These are phyloP conservation scores for Colletotrichum musicola DNA, from an alignment of 2,329 filamentous ascomycete genomes.

Conservation along the genomic window DNA sequence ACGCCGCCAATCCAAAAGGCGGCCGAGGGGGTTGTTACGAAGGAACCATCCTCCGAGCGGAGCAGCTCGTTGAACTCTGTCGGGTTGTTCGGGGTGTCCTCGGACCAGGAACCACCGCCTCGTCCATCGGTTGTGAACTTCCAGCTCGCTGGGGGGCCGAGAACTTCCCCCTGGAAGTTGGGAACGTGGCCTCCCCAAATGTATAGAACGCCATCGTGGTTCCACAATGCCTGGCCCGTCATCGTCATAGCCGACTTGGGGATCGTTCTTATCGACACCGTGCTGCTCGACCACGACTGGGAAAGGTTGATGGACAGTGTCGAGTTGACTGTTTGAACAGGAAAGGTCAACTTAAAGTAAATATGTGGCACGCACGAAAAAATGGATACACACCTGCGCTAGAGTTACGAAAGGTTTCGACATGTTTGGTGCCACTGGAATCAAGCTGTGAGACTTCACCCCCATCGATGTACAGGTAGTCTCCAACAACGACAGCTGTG, in stretches of 20 bases:
- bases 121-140: constrained; percentile 9
- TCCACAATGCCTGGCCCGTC: neutral
- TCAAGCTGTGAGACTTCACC: neutral
- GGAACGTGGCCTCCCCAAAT: neutral
- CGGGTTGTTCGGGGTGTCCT: neutral
- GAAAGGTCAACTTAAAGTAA: no score
- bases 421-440: no score
- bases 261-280: neutral
- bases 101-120: constrained; percentile 18
- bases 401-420: no score
- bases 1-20: neutral
- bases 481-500: neutral
- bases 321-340: neutral
- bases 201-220: neutral
- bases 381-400: neutral
- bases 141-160: constrained; percentile 1
- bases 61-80: neutral
- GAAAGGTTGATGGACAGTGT: neutral
- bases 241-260: neutral
- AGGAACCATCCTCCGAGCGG: neutral
- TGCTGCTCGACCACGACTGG: neutral
- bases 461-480: neutral
- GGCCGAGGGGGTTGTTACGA: neutral
- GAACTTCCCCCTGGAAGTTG: no score
- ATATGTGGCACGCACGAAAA: neutral